Conservation (phyloP, 208 protist species). For the Wallacemonas sp. region DNA sequence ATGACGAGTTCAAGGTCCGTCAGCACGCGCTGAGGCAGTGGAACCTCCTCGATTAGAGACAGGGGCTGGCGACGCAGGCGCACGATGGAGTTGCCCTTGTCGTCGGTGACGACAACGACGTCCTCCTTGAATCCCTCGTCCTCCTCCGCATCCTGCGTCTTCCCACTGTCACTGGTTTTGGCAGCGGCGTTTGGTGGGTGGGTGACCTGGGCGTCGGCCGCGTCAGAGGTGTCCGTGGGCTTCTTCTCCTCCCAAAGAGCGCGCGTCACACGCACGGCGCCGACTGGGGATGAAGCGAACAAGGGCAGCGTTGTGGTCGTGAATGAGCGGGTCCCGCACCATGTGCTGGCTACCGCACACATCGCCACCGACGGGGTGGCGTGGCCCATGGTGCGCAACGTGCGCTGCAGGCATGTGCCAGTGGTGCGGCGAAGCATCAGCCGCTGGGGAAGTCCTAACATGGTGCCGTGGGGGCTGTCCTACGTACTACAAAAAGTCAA, state of each 20-base stretch:
- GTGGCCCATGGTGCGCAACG: not conserved
- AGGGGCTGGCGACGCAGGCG: slow-evolving; percentile 73
- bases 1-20: slow-evolving; percentile 86
- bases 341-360: slow-evolving; percentile 1
- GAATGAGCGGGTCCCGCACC: not conserved
- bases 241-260: slow-evolving; percentile 2
- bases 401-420: slow-evolving; percentile 4
- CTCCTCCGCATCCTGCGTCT: not conserved
- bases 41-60: slow-evolving; percentile 84
- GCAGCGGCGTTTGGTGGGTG: not conserved
- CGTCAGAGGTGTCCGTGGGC: not conserved
- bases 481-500: not conserved
- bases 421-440: slow-evolving; percentile 10
- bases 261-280: not conserved
- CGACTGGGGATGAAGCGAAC: not conserved
- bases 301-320: not conserved
- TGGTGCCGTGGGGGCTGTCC: not conserved
- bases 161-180: not conserved
- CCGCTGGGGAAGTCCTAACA: not conserved
- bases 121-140: slow-evolving; percentile 55
- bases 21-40: slow-evolving; percentile 68
- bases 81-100: slow-evolving; percentile 62
- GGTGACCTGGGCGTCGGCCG: not conserved
- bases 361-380: not conserved
- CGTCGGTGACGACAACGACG: slow-evolving; percentile 60